A percentile compares a stretch with the other conserved stretches of the same genome.
These are phyloP conservation scores for Periconia digitata DNA, from an alignment of 2,329 filamentous ascomycete genomes.

Conservation along the genomic window DNA sequence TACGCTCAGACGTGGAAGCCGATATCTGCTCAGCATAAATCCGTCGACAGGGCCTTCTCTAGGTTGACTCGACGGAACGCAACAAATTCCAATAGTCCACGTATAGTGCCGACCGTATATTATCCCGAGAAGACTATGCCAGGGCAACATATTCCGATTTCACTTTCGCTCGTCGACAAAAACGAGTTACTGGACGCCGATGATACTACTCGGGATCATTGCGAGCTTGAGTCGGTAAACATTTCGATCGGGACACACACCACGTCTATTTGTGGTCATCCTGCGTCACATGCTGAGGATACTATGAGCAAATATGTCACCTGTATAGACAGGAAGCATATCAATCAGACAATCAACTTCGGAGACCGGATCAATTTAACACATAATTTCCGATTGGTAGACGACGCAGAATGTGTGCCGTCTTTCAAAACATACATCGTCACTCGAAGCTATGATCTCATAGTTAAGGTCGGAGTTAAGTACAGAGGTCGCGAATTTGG, in stretches of 20 bases:
- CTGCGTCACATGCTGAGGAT: slow-evolving; percentile 29
- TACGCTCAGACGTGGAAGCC: slow-evolving; percentile 35
- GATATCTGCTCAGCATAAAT: slow-evolving; percentile 13
- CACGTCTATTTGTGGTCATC: slow-evolving; percentile 31
- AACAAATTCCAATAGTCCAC: slow-evolving; percentile 14
- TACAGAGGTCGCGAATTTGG: slow-evolving; percentile 28
- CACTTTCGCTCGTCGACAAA: slow-evolving; percentile 25
- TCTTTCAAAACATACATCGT: slow-evolving; percentile 40
- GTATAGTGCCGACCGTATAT: slow-evolving; percentile 33
- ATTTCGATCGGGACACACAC: slow-evolving; percentile 37
- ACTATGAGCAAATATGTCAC: slow-evolving; percentile 30
- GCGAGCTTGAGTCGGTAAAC: slow-evolving; percentile 28
- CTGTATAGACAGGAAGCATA: slow-evolving; percentile 29
- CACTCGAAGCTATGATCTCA: slow-evolving; percentile 32
- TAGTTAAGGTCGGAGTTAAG: slow-evolving; percentile 28
- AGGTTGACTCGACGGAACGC: slow-evolving; percentile 20
- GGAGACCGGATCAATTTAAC: slow-evolving; percentile 23
- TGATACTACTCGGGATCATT: slow-evolving; percentile 19
- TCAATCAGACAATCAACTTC: slow-evolving; percentile 25
- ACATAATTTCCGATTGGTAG: slow-evolving; percentile 34
- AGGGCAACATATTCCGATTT: slow-evolving; percentile 35
- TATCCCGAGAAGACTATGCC: slow-evolving; percentile 32
- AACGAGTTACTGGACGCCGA: slow-evolving; percentile 10
- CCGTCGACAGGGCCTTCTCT: slow-evolving; percentile 24
- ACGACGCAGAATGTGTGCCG: slow-evolving; percentile 37